Evolutionary conservation across 208 protist genomes (phyloP).

Genomic region (Acanthamoeba lenticulata): DNA sequence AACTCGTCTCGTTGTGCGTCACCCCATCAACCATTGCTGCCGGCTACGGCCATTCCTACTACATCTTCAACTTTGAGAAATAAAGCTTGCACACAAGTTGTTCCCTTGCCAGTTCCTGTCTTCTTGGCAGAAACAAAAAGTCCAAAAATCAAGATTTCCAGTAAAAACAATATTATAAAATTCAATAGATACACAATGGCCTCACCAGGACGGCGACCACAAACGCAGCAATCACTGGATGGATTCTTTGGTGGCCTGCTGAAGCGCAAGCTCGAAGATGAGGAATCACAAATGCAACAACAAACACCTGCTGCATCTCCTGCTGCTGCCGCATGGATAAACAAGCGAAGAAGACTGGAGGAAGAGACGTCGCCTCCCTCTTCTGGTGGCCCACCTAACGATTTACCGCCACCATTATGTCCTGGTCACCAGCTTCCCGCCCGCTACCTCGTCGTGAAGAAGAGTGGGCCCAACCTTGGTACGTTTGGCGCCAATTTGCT

Average conservation of each 20-base stretch:
- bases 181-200: neutral
- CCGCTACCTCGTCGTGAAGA: neutral
- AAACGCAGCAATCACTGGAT: neutral
- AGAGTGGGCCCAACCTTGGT: slow-evolving; percentile 18
- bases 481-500: too few relatives aligned
- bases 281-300: neutral
- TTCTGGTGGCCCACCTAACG: neutral
- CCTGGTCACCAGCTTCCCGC: neutral
- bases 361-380: neutral
- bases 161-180: too few relatives aligned
- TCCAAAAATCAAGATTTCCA: too few relatives aligned
- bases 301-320: neutral
- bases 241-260: neutral
- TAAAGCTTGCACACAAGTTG: too few relatives aligned
- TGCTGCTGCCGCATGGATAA: neutral
- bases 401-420: neutral
- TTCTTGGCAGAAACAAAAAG: too few relatives aligned
- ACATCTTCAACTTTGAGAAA: neutral
- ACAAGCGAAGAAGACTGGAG: neutral
- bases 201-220: neutral
- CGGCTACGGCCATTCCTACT: neutral
- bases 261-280: neutral
- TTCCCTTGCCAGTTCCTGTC: too few relatives aligned
- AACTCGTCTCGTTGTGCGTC: neutral
- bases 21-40: neutral